phyloP scores from a whole-genome alignment of 345 rosid genomes.

The Nasturtium officinale region DNA sequence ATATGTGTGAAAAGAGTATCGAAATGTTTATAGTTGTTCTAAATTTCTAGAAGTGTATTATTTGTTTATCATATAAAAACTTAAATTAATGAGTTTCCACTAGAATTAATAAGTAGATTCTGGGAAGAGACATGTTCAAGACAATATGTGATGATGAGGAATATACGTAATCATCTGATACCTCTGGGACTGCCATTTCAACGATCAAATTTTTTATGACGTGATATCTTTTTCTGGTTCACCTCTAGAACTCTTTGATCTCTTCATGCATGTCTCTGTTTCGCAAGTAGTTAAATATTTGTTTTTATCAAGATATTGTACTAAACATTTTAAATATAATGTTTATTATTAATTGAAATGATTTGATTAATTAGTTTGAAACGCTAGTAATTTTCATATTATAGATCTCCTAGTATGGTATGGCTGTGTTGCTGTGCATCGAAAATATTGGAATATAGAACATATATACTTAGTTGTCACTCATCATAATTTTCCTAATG shows the following conservation, averaged over 20 bases:
- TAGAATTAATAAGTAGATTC: neutral
- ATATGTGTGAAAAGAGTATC: no score
- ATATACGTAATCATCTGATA: neutral
- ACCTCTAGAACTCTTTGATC: neutral
- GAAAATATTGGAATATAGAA: conserved; percentile 27
- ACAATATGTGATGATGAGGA: neutral
- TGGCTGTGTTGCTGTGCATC: neutral
- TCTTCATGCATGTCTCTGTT: neutral
- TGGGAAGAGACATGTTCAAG: neutral
- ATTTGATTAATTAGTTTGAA: conserved; percentile 4
- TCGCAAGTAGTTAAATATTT: no score
- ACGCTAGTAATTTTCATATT: neutral
- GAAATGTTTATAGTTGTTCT: no score
- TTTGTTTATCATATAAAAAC: no score
- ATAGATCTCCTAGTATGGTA: conserved; percentile 9
- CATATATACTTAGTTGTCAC: conserved; percentile 40
- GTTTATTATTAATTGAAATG: neutral
- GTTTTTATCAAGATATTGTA: no score
- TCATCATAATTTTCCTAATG: conserved; percentile 41
- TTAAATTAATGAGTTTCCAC: neutral
- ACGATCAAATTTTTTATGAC: neutral
- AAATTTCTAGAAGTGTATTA: no score
- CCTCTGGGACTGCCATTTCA: neutral
- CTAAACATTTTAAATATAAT: neutral
- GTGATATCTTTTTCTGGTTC: neutral